Base-by-base conservation (phyloP, 495 filamentous ascomycete species). In the Xanthoparmelia taractica region DNA sequence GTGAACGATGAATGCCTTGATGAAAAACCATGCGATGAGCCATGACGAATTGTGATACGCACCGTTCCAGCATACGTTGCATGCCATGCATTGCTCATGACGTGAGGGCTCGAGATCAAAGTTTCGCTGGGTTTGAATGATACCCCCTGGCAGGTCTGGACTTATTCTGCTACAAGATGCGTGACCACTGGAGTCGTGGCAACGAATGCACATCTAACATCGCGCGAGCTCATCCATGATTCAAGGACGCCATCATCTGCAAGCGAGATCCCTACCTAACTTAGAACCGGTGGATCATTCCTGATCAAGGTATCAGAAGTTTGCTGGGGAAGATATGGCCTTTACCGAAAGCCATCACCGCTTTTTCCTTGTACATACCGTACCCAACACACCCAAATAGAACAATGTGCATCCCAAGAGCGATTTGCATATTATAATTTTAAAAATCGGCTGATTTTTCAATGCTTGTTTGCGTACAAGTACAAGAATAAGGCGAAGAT, bases 1-100 rank as follows among this genome's bases (percentile, higher is more conserved):
- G 25, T 58, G 56, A 40, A 18, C 38, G 37, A 58, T 40, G 41
- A 48, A 56, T 60, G 41, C 29, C n/a, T 50, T 62, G 60, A 62
- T 61, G 59, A 61, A 45, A 54, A 47, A 52, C 48, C 27, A 52
- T 48, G 45, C 37, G 6, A 40, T 40, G 37, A 40, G n/a, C 37
- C 7, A 13, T 40, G 12, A 40, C 37, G 7, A 40, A 8, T 20
- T 31, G 48, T 52, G 48, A 27, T 8, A 52, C 8, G 27, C 23
- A n/a, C 25, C 45, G 23, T 23, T 13, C 23, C 45, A 15, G 45
- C 45, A 25, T 48, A 48, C 45, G 45, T n/a, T 45, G 15, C 38
- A 37, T 4, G n/a, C n/a, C n/a, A 37, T 37, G 11, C 34, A 4
- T 37, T 37, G 4, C 11, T 11, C 34, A 11, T 37, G 34, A 37